Evolutionary conservation across 129 eudicot species (phyloP), one percentile per base, ranked within the genome.

Genomic region (Tagetes erecta): DNA sequence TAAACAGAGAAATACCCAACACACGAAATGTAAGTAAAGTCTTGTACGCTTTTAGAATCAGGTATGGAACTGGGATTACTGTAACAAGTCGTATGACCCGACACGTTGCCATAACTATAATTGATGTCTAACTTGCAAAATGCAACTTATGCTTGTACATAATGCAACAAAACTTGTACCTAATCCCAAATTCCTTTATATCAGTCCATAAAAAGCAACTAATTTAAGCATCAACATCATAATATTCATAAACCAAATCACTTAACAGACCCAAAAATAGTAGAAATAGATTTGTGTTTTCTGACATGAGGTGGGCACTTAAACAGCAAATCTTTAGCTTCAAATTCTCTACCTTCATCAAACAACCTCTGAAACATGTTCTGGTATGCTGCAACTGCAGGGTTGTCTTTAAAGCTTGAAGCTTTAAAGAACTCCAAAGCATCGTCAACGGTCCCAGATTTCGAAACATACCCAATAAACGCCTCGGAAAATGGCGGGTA

Each of bases 271-370:
- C 96, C 96, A 78, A 95, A 95, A 73, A 95, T 71, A 63, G 80
- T 71, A 14, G 67, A 56, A 64, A 95, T 68, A 3, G 83, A 86
- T 58, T 76, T 70, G 40, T 87, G 87, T 67, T 78, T 80, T 7
- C 97, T 92, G n/a, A 91, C 68, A 81, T 87, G 90, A 76, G 72
- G 87, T 13, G 97, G 97, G 67, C 91, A 83, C 81, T 73, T 86
- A 51, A 68, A 91, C 10, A 95, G 86, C 82, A 95, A 50, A 85
- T 91, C 97, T 78, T 82, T 88, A 69, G 99, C 97, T 73, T 94
- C 97, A 56, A 80, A 78, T 82, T 86, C 78, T 80, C 96, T 86
- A 58, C 96, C 97, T 79, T 86, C 94, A 45, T 85, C 78, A 39
- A 87, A 66, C 77, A 95, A 81, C n/a, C 88, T 56, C 60, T 80